Evolutionary conservation across 2,329 filamentous ascomycete species (phyloP), one percentile per base, ranked within the genome.

Genomic region (Colletotrichum zoysiae): DNA sequence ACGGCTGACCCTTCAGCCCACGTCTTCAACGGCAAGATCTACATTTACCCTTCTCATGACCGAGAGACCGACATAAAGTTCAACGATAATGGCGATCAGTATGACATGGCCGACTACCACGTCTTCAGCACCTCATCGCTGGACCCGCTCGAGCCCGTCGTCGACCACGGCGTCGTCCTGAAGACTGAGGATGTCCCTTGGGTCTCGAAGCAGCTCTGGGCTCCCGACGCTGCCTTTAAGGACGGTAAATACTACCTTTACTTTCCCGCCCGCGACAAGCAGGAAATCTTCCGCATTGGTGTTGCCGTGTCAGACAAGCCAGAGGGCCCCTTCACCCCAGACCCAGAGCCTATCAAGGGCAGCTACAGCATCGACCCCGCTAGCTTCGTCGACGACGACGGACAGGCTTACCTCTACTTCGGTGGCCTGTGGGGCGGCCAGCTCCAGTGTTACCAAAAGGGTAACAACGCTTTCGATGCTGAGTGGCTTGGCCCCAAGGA

Each of bases 21-120:
- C 81, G 92, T 93, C 78, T 95, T 95, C 84, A 90, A 94, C 74
- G 88, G 87, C 80, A 90, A 87, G 75, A 82, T 95, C 72, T 95
- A 94, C 84, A 88, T 95, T 82, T 95, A 95, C 83, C 92, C 93
- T 26, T 95, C 92, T 30, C 92, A 95, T 82, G 92, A 95, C 81
- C 88, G 92, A 75, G 91, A 93, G 80, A 93, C 91, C 6, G 87
- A 90, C 80, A 93, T 94, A 80, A 70, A 87, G 69, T 91, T 92
- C 85, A 95, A 95, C 83, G 92, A 95, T 86, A 94, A 94, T 86
- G 93, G 93, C 78, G 92, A 94, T 82, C 93, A 95, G 80, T 95
- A 94, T 80, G 93, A 94, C 83, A 95, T 95, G 93, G 86, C 84
- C 67, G 93, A 95, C 84, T 95, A 95, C 86, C 92, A 95, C 81